Conservation (phyloP, 1,139 yeast species). For the Suhomyces coccinellae region DNA sequence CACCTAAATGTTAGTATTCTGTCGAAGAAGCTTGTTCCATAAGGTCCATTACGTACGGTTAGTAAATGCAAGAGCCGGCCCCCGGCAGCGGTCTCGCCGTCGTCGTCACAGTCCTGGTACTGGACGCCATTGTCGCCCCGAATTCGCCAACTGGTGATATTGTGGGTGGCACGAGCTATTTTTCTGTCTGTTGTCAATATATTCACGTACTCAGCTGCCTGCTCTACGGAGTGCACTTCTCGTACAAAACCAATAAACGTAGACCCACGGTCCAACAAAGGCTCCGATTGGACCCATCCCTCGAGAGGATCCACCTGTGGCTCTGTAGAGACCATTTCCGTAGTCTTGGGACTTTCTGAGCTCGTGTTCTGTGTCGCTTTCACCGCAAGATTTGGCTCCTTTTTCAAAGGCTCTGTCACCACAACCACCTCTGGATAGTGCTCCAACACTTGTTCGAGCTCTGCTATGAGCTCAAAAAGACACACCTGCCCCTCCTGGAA, state of each 20-base stretch:
- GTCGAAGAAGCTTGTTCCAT: too few species aligned
- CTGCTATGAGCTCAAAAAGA: conserved; percentile 73
- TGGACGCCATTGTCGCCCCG: conserved; percentile 51
- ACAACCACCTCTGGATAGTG: conserved; percentile 19
- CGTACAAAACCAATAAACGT: conserved; percentile 80
- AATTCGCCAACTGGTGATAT: conserved; percentile 86
- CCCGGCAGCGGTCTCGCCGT: conserved; percentile 98
- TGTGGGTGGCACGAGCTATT: conserved; percentile 69
- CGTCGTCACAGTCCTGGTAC: conserved; percentile 89
- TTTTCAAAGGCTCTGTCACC: conserved; percentile 12
- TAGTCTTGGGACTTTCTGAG: neutral
- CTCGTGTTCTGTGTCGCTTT: neutral
- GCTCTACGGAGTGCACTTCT: conserved; percentile 58
- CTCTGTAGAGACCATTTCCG: too few species aligned
- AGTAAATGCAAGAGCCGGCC: conserved; percentile 78
- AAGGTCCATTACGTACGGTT: conserved; percentile 42
- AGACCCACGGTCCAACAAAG: conserved; percentile 80
- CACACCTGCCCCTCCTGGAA: conserved; percentile 67
- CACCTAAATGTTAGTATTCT: conserved; percentile 30
- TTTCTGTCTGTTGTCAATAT: conserved; percentile 62
- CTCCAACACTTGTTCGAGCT: conserved; percentile 54
- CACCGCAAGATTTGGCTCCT: conserved; percentile 2
- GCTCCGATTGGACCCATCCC: conserved; percentile 78
- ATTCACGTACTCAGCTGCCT: conserved; percentile 57
- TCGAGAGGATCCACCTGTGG: conserved; percentile 43